phyloP scores from a whole-genome alignment of 768 basidiomycete genomes.

The Auricularia heimuer region DNA sequence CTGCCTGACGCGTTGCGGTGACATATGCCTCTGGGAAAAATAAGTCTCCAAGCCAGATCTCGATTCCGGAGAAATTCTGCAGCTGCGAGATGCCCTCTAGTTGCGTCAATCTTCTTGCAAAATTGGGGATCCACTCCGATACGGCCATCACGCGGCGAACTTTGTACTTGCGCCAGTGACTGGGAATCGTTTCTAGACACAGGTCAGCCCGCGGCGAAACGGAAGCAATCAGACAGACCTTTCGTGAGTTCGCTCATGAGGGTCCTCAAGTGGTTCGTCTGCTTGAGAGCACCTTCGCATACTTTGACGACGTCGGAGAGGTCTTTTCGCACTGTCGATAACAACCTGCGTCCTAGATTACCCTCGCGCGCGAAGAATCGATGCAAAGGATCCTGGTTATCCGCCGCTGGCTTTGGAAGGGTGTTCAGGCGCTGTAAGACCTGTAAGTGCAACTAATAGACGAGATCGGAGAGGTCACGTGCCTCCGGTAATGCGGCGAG shows the following conservation, averaged over 20 bases:
- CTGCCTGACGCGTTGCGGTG: constrained; percentile 91
- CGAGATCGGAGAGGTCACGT: constrained; percentile 16
- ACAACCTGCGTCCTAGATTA: constrained; percentile 65
- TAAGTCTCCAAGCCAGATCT: constrained; percentile 88
- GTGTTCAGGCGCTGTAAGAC: constrained; percentile 48
- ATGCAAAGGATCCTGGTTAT: constrained; percentile 75
- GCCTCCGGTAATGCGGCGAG: constrained; percentile 66
- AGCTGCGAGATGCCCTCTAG: constrained; percentile 60
- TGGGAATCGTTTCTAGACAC: constrained; percentile 67
- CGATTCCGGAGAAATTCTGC: constrained; percentile 54
- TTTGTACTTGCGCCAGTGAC: constrained; percentile 85
- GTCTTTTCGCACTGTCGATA: constrained; percentile 73
- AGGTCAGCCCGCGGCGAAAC: not conserved
- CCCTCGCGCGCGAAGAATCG: constrained; percentile 85
- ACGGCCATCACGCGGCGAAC: constrained; percentile 74
- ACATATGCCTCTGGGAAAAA: constrained; percentile 97
- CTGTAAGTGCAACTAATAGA: constrained; percentile 9
- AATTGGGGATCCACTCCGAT: constrained; percentile 76
- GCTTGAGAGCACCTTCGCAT: constrained; percentile 80
- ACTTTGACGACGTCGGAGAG: constrained; percentile 74
- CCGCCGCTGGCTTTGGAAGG: constrained; percentile 52
- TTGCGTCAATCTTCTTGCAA: constrained; percentile 72
- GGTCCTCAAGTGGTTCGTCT: constrained; percentile 90
- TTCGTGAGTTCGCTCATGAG: constrained; percentile 86
- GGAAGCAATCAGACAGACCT: constrained; percentile 39